Percentiles rank a stretch among this genome's conserved stretches.
These are phyloP conservation scores for Skeletonema grethae DNA, from an alignment of 108 stramenopile species.

Conservation along the genomic window DNA sequence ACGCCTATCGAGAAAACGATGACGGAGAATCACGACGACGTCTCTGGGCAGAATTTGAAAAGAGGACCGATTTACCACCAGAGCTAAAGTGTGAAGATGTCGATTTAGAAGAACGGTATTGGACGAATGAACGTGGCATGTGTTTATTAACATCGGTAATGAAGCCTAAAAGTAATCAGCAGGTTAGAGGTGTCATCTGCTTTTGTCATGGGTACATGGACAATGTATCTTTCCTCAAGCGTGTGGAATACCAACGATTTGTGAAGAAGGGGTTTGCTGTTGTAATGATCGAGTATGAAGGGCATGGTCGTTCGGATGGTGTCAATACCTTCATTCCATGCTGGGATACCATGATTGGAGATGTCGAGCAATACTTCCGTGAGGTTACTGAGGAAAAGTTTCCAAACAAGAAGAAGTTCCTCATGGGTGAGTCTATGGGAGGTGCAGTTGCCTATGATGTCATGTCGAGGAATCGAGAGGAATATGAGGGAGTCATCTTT, in stretches of 20 bases:
- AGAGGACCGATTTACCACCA: slow-evolving; percentile 52
- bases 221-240: slow-evolving; percentile 59
- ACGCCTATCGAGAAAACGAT: slow-evolving; percentile 61
- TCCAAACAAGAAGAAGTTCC: slow-evolving; percentile 46
- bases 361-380: slow-evolving; percentile 56
- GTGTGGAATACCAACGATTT: slow-evolving; percentile 48
- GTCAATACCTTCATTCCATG: slow-evolving; percentile 47
- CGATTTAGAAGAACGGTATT: slow-evolving; percentile 49
- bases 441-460: slow-evolving; percentile 63
- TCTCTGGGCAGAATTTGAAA: slow-evolving; percentile 52
- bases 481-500: slow-evolving; percentile 61
- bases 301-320: slow-evolving; percentile 70
- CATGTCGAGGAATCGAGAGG: slow-evolving; percentile 35
- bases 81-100: slow-evolving; percentile 43
- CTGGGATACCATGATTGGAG: slow-evolving; percentile 50
- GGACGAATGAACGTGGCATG: slow-evolving; percentile 59
- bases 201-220: slow-evolving; percentile 75
- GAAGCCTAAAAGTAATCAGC: slow-evolving; percentile 45
- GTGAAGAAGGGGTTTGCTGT: slow-evolving; percentile 61
- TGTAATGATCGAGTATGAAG: slow-evolving; percentile 72
- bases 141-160: slow-evolving; percentile 54
- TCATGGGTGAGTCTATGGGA: slow-evolving; percentile 80
- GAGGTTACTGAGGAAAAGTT: slow-evolving; percentile 38
- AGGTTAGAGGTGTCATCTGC: slow-evolving; percentile 61
- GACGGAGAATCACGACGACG: slow-evolving; percentile 50